Percentiles rank a stretch among this genome's conserved stretches.
These are phyloP conservation scores for Trichophyton benhamiae DNA, from an alignment of 2,329 filamentous ascomycete species.

Conservation along the genomic window DNA sequence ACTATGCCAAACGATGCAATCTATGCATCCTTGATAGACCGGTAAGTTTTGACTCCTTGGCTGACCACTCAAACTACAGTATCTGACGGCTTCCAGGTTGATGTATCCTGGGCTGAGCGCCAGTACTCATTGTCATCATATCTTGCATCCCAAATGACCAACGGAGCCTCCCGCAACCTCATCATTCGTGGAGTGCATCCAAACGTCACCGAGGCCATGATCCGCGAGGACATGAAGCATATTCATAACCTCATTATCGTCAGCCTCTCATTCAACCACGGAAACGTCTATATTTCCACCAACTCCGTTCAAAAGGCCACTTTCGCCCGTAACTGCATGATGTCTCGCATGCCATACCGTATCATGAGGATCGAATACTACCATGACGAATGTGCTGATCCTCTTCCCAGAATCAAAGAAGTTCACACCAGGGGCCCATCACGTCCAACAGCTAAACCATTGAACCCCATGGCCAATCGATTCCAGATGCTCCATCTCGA, in stretches of 20 bases:
- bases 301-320: conserved; percentile 67
- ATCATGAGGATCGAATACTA: conserved; percentile 58
- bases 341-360: conserved; percentile 55
- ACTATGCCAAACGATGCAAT: conserved; percentile 51
- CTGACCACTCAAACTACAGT: not conserved
- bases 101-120: conserved; percentile 56
- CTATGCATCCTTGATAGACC: conserved; percentile 57
- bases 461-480: conserved; percentile 42
- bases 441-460: conserved; percentile 28
- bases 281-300: conserved; percentile 56
- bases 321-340: conserved; percentile 67
- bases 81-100: conserved; percentile 41
- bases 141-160: conserved; percentile 50
- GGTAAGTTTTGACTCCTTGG: conserved; percentile 34
- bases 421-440: conserved; percentile 19
- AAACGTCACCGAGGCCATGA: conserved; percentile 48
- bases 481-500: conserved; percentile 49
- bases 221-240: conserved; percentile 66
- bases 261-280: conserved; percentile 46
- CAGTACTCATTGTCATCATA: conserved; percentile 56
- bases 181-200: conserved; percentile 50
- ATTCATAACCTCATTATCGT: conserved; percentile 68
- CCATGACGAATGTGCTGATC: conserved; percentile 57
- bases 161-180: conserved; percentile 61
- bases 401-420: conserved; percentile 35